These are phyloP conservation scores for Dactylonectria macrodidyma DNA, from an alignment of 2,329 filamentous ascomycete genomes.

Conservation along the genomic window DNA sequence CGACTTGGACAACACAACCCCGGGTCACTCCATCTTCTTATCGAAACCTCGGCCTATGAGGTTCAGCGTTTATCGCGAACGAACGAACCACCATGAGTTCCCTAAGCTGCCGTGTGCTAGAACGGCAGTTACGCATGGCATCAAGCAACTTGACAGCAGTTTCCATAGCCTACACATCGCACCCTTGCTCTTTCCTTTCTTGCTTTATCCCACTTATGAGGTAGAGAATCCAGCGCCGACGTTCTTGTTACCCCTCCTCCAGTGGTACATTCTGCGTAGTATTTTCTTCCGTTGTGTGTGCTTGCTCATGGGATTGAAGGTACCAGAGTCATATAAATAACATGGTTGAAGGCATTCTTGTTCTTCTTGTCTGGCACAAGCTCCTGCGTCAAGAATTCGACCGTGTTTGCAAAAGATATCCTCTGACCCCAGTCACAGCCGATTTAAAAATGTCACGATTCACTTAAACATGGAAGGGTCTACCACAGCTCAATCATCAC, in stretches of 20 bases:
- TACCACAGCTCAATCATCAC: not conserved
- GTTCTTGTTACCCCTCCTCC: not conserved
- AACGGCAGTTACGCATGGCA: not conserved
- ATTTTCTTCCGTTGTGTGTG: too few species aligned
- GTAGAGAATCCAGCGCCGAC: not conserved
- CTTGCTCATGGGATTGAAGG: too few species aligned
- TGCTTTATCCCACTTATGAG: not conserved
- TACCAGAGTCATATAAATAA: too few species aligned
- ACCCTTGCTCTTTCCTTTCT: not conserved
- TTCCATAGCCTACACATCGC: not conserved
- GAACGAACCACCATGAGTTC: not conserved
- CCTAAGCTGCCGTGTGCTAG: not conserved
- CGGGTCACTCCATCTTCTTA: not conserved
- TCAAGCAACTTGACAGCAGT: not conserved
- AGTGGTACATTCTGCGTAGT: not conserved
- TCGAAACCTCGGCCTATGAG: not conserved
- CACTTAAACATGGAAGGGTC: not conserved
- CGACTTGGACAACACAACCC: not conserved
- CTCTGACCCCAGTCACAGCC: not conserved
- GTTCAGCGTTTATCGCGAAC: not conserved
- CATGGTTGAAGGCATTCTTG: too few species aligned
- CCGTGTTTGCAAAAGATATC: not conserved
- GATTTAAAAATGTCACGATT: not conserved
- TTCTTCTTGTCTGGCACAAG: too few species aligned
- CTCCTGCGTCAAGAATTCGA: not conserved